phyloP scores from a whole-genome alignment of 331 rosid species.

The Quercus phellos region DNA sequence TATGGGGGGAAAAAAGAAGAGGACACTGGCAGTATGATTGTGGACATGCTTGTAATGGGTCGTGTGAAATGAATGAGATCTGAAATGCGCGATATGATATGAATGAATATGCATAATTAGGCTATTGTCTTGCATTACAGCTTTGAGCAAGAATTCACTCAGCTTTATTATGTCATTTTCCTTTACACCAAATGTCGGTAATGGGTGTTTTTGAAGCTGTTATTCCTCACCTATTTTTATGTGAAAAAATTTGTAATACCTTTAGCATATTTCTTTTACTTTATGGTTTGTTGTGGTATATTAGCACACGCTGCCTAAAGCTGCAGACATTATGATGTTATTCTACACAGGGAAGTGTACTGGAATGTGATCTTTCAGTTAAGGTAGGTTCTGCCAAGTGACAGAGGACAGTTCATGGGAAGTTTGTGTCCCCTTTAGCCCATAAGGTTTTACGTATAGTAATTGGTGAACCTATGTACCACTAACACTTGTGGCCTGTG shows the following conservation, averaged over 20 bases:
- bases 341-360: not conserved
- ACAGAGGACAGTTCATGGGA: not conserved
- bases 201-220: not conserved
- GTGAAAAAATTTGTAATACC: not conserved
- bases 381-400: not conserved
- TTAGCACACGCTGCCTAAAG: not conserved
- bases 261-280: not conserved
- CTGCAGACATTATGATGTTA: not conserved
- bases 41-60: not conserved
- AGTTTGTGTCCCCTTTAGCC: not conserved
- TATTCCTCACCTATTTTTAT: not conserved
- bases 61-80: not conserved
- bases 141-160: not conserved
- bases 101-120: not conserved
- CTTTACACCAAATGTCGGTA: not conserved
- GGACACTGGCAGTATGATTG: not conserved
- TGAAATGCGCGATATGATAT: not conserved
- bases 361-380: not conserved
- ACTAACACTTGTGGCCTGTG: not conserved
- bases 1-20: too few species aligned
- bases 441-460: too few species aligned
- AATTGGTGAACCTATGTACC: not conserved
- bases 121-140: conserved; percentile 1
- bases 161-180: not conserved
- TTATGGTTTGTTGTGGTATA: not conserved